Base-by-base conservation (phyloP, 1,139 yeast species). In the Waltiozyma sp. region DNA sequence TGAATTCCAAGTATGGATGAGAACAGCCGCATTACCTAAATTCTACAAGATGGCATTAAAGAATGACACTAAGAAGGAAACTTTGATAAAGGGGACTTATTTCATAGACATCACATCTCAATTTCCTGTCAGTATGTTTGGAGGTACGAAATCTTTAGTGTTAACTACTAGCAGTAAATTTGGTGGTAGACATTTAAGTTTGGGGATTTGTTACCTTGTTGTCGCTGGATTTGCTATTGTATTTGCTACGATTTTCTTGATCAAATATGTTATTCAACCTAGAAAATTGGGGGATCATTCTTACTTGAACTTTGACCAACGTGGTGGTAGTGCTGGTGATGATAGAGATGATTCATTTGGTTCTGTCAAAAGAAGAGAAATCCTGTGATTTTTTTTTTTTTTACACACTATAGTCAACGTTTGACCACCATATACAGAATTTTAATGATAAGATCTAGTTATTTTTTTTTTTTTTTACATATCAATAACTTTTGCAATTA, bases 1-100 rank as follows among this genome's bases (percentile, higher is more conserved):
- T 50, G 64, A 68, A 37, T 66, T 73, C 41, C 87, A 81, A 61
- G 83, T 82, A 56, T 83, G 93, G 93, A 83, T 83, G 93, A 70
- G 88, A 53, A 82, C 91, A 1, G 87, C 91, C 1, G 89, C 87
- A 0, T 67, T 83, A 47, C 82, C 89, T 23, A 68, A 73, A 11
- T 80, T 80, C 57, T 73, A 78, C 65, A 83, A 82, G 55, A 60
- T 82, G 28, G 80, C 82, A 46, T 75, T 81, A 19, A 69, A 72
- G 47, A 80, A 79, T 57, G 68, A 68, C 15, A 65, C 74, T 4
- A 69, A 64, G 9, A 31, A 31, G 18, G 18, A 31, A 31, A 57
- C 73, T 1, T 59, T 83, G 45, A 49, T 61, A 1, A 69, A 75
- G 6, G 91, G 91, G 4, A 70, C 74, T 19, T 82, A 82, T 53